Conservation (phyloP, 2,329 filamentous ascomycete species). For the Alternaria sp. region DNA sequence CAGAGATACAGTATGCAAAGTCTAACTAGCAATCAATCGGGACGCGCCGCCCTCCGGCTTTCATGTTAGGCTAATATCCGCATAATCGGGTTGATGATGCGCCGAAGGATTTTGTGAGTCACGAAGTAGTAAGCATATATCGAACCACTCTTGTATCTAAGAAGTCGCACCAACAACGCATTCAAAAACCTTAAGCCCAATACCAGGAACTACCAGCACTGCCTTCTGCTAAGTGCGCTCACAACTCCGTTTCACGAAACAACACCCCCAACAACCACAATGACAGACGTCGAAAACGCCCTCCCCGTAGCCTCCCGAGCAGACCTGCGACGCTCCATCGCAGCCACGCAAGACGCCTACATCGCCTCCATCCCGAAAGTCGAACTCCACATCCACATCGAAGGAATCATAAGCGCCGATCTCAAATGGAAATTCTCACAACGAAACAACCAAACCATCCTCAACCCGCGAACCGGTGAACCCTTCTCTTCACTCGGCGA, state of each 20-base stretch:
- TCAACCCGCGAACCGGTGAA: neutral
- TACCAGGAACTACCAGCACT: no score
- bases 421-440: slow-evolving; percentile 52
- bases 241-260: neutral
- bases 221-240: no score
- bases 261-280: neutral
- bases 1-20: neutral
- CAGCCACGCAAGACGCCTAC: slow-evolving; percentile 7
- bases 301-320: slow-evolving; percentile 9
- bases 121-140: neutral
- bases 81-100: neutral
- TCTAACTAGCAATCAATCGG: neutral
- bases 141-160: neutral
- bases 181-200: no score
- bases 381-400: slow-evolving; percentile 57
- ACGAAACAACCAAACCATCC: slow-evolving; percentile 39
- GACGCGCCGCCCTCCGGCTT: no score
- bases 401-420: slow-evolving; percentile 53
- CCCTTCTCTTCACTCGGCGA: neutral
- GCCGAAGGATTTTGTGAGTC: neutral
- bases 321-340: slow-evolving; percentile 1
- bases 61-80: neutral
- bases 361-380: slow-evolving; percentile 46
- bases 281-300: slow-evolving; percentile 16
- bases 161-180: no score